Evolutionary conservation across 2,329 filamentous ascomycete species (phyloP), one percentile per base, ranked within the genome.

Genomic region (Verticillium nubilum): DNA sequence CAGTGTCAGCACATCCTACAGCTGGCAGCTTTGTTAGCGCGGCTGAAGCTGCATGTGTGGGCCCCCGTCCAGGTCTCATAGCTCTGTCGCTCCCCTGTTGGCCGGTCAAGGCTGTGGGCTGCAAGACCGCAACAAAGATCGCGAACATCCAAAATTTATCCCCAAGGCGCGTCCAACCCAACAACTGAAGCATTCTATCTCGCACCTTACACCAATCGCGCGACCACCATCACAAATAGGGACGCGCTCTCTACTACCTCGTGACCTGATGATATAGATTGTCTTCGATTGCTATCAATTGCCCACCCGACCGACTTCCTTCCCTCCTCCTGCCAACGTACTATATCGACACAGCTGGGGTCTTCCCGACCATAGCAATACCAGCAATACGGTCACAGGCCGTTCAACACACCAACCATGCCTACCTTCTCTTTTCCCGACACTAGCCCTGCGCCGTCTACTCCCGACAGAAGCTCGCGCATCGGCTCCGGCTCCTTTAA

Each of bases 381-480:
- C 54, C 33, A 47, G 35, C 25, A 47, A 23, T 17, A 37, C 54
- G 54, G 31, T 35, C 33, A 26, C 13, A 28, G 54, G 54, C 19
- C 54, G 54, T 37, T 35, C 19, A 19, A 25, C n/a, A 19, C 23
- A 47, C n/a, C n/a, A 23, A 69, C 62, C 65, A 78, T 79, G 76
- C 72, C 76, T 25, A 66, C 70, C 63, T 79, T 78, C 69, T 66
- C 73, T 59, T 74, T 79, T 54, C 72, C 75, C 61, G 78, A 73
- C 66, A 65, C 69, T 50, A 77, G 71, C 62, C 76, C 76, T 29
- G 73, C 74, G 58, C 81, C 81, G 1, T 77, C 80, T 23, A 85
- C 82, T 2, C 82, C 82, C 3, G 78, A 80, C 26, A 73, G 74
- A 60, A 70, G 67, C 59, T 70, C 70, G 31, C 69, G 69, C 57